A percentile compares a stretch with the other conserved stretches of the same genome.
These are phyloP conservation scores for Ceratobasidium sp. DNA, from an alignment of 1,284 basidiomycete genomes.

Conservation along the genomic window DNA sequence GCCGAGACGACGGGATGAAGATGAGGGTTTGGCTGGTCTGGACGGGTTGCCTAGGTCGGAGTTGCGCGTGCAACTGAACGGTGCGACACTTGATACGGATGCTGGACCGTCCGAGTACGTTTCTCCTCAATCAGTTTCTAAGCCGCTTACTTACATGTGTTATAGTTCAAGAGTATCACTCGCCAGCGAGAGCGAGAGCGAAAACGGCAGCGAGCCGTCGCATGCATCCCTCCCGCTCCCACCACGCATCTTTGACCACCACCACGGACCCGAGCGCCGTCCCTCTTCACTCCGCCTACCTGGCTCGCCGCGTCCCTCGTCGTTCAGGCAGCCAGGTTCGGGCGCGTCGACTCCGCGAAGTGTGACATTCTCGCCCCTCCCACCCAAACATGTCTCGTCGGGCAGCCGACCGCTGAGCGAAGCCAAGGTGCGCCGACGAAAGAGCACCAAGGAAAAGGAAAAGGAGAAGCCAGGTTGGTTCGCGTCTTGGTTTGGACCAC, in stretches of 20 bases:
- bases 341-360: conserved; percentile 31
- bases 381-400: conserved; percentile 38
- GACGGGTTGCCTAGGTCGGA: conserved; percentile 15
- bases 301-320: conserved; percentile 14
- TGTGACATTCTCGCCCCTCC: conserved; percentile 37
- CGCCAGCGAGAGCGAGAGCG: conserved; percentile 6
- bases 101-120: conserved; percentile 18
- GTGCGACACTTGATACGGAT: conserved; percentile 22
- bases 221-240: conserved; percentile 30
- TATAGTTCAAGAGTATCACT: background rate
- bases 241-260: conserved; percentile 15
- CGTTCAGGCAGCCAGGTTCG: conserved; percentile 30
- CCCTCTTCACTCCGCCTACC: conserved; percentile 19
- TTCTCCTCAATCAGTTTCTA: background rate
- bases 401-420: conserved; percentile 32
- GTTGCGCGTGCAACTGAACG: conserved; percentile 32
- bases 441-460: conserved; percentile 31
- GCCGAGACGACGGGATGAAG: background rate
- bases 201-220: conserved; percentile 17
- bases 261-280: background rate
- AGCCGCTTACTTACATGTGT: background rate
- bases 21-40: background rate
- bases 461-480: conserved; percentile 41
- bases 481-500: conserved; percentile 38
- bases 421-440: conserved; percentile 26